Evolutionary conservation across 2,329 filamentous ascomycete genomes (phyloP).

Genomic region (Fusarium nelsonii): DNA sequence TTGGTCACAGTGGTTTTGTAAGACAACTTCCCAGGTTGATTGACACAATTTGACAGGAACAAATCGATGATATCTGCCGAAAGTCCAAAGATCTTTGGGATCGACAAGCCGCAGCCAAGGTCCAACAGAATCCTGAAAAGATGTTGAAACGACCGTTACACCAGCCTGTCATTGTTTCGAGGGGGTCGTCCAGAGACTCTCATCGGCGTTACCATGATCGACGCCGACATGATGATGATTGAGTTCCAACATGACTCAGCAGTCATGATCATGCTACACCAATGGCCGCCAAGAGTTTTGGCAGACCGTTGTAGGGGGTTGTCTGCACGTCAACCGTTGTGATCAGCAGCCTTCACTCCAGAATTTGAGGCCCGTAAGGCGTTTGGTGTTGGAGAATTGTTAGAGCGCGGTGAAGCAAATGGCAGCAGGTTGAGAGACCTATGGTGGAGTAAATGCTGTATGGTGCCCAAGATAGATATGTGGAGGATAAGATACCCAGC

Average conservation of each 20-base stretch:
- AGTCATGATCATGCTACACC: slow-evolving; percentile 13
- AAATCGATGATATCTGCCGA: slow-evolving; percentile 72
- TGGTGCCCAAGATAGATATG: slow-evolving; percentile 41
- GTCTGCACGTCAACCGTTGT: slow-evolving; percentile 14
- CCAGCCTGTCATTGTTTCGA: slow-evolving; percentile 64
- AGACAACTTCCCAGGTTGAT: slow-evolving; percentile 15
- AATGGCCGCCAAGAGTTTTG: slow-evolving; percentile 16
- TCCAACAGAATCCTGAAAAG: slow-evolving; percentile 61
- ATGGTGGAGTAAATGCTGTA: slow-evolving; percentile 36
- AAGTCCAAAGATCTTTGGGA: slow-evolving; percentile 71
- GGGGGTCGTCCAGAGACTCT: slow-evolving; percentile 45
- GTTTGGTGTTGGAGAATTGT: slow-evolving; percentile 24
- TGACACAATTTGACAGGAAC: slow-evolving; percentile 60
- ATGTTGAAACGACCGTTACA: slow-evolving; percentile 68
- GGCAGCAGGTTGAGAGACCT: slow-evolving; percentile 28
- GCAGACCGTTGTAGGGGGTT: slow-evolving; percentile 10
- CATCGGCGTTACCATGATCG: slow-evolving; percentile 47
- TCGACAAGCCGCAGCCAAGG: slow-evolving; percentile 63
- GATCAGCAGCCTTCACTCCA: slow-evolving; percentile 17
- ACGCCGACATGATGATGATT: slow-evolving; percentile 45
- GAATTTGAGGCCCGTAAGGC: slow-evolving; percentile 33
- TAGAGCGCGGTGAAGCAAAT: slow-evolving; percentile 41
- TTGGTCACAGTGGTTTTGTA: slow-evolving; percentile 53
- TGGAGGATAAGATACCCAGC: slow-evolving; percentile 47
- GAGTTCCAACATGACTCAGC: slow-evolving; percentile 25